A percentile compares a stretch with the other conserved stretches of the same genome.
phyloP scores from a whole-genome alignment of 805 yeast genomes.

The Candida vartiovaarae region DNA sequence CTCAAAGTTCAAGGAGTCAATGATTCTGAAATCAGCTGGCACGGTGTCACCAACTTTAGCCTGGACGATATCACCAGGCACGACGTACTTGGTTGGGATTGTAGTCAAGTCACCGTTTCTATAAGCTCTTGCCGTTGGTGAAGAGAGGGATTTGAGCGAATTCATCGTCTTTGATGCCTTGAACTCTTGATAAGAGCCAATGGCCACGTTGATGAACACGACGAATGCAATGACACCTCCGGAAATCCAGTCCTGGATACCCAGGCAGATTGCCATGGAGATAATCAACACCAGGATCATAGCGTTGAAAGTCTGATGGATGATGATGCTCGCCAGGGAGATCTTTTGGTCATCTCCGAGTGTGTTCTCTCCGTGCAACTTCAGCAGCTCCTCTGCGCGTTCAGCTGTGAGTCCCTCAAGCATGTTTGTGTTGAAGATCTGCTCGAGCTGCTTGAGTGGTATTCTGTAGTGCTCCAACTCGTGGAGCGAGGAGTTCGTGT shows the following conservation, averaged over 20 bases:
- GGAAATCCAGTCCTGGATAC: constrained; percentile 71
- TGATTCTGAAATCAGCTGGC: constrained; percentile 65
- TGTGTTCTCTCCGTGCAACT: constrained; percentile 47
- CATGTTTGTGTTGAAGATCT: constrained; percentile 33
- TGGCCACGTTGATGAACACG: constrained; percentile 51
- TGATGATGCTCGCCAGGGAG: constrained; percentile 45
- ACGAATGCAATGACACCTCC: constrained; percentile 77
- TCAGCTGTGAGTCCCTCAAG: constrained; percentile 40
- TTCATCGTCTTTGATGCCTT: constrained; percentile 79
- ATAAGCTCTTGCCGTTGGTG: constrained; percentile 64
- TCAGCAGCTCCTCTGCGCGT: constrained; percentile 26
- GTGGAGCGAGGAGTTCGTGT: constrained; percentile 7
- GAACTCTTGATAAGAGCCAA: constrained; percentile 65
- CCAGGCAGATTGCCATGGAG: constrained; percentile 64
- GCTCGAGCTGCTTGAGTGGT: constrained; percentile 30
- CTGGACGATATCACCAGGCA: constrained; percentile 65
- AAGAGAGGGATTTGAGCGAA: constrained; percentile 55
- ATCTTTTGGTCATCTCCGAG: constrained; percentile 55
- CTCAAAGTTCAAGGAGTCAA: constrained; percentile 56
- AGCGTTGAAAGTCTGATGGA: constrained; percentile 69
- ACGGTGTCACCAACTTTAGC: constrained; percentile 67
- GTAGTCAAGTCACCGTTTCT: constrained; percentile 52
- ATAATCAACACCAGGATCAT: constrained; percentile 69
- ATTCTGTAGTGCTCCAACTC: constrained; percentile 20
- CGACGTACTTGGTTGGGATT: constrained; percentile 56